Percentiles rank a stretch among this genome's conserved stretches.
These are phyloP conservation scores for Lanmaoa pseudosensibilis DNA, from an alignment of 768 basidiomycete genomes.

Conservation along the genomic window DNA sequence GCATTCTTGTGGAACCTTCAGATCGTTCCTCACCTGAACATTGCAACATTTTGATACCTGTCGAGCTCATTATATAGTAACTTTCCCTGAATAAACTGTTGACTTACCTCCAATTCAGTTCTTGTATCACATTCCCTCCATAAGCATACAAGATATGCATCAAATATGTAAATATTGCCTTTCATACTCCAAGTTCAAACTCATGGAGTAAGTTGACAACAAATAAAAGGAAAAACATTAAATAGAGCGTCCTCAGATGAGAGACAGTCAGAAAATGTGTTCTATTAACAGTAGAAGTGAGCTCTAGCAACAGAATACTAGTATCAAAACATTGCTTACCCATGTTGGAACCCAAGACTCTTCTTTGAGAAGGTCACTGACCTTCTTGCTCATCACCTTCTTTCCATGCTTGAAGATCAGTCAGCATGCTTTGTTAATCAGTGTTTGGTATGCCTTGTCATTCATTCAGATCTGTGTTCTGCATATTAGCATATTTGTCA, in stretches of 20 bases:
- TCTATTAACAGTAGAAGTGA: too few species aligned
- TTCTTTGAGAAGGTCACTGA: neutral
- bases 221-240: neutral
- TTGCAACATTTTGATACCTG: neutral
- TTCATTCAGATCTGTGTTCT: neutral
- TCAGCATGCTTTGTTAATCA: neutral
- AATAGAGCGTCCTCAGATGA: neutral
- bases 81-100: too few species aligned
- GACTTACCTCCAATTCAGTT: neutral
- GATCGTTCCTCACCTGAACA: neutral
- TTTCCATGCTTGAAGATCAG: neutral
- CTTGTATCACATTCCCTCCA: neutral
- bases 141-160: neutral
- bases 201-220: neutral
- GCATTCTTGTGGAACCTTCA: neutral
- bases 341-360: neutral
- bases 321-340: too few species aligned
- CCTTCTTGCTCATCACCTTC: neutral
- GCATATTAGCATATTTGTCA: neutral
- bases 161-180: neutral
- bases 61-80: neutral
- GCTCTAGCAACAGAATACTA: too few species aligned
- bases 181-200: slow-evolving; percentile 3
- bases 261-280: neutral
- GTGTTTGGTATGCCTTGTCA: rapidly evolving